These are phyloP conservation scores for Colletotrichum sp. DNA, from an alignment of 2,329 filamentous ascomycete species.

Conservation along the genomic window DNA sequence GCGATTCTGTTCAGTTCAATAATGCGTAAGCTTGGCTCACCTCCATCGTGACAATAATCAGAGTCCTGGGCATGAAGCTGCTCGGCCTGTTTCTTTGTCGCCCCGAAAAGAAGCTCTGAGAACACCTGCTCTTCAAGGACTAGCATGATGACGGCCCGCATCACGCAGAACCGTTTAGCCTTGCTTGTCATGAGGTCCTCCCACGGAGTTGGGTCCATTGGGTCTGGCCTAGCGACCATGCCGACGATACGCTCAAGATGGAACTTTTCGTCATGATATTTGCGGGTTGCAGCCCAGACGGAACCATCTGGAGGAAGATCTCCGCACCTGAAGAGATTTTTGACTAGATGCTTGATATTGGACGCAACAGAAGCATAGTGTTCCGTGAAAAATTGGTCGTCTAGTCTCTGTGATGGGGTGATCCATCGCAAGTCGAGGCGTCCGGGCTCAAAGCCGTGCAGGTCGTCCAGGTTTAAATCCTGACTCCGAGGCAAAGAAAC, in stretches of 20 bases:
- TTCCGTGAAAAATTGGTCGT: constrained; percentile 2
- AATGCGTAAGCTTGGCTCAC: constrained; percentile 18
- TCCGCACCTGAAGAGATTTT: constrained; percentile 20
- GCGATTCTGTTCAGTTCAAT: background rate
- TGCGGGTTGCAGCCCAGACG: background rate
- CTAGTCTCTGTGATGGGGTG: background rate
- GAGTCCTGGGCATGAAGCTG: constrained; percentile 27
- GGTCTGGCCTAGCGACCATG: constrained; percentile 31
- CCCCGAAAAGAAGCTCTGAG: constrained; percentile 35
- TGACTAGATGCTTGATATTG: constrained; percentile 26
- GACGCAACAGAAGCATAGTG: constrained; percentile 21
- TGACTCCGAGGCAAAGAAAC: background rate
- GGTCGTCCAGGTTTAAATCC: background rate
- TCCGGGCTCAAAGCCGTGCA: background rate
- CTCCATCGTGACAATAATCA: constrained; percentile 29
- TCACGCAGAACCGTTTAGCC: constrained; percentile 26
- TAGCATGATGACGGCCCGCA: constrained; percentile 33
- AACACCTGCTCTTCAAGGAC: constrained; percentile 31
- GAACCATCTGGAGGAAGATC: background rate
- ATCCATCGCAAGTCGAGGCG: constrained; percentile 6
- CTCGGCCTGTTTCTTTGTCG: constrained; percentile 26
- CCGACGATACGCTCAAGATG: constrained; percentile 11
- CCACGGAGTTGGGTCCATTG: constrained; percentile 27
- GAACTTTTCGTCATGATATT: background rate
- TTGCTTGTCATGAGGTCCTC: constrained; percentile 28